Base-by-base conservation (phyloP, 78 protist species). In the Dictyostelium intermedium region DNA sequence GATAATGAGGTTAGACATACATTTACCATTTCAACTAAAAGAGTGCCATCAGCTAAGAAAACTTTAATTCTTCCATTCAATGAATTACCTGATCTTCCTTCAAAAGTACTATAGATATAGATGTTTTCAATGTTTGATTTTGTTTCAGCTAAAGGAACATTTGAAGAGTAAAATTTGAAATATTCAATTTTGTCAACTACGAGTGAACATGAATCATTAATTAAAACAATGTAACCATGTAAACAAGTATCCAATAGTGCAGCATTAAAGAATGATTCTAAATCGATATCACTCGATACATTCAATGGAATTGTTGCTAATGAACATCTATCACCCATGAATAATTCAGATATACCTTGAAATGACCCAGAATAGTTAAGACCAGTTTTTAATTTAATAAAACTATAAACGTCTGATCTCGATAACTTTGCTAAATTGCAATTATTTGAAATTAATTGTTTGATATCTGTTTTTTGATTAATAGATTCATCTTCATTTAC, bases 371-470 rank as follows among this genome's bases (percentile, higher is more conserved):
- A 7, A 73, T 73, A 73, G 8, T 16, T 35, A 3, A 73, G 2
- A 34, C 32, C 80, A 73, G 80, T 25, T 18, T n/a, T 25, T 37
- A 25, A 73, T 13, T 73, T 73, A 30, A 73, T 73, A 73, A 9
- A 2, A n/a, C 32, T 35, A 73, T 73, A 73, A 50, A 84, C 73
- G 37, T 73, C 80, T n/a, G 20, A 7, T 73, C 35, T 73, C 1
- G 10, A 34, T 73, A 73, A 7, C 8, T 80, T 74, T 85, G 91
- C 27, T 70, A 85, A n/a, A 81, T 85, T 85, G 23, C 80, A 73
- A 9, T 53, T 10, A 8, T 2, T 73, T 73, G 39, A 34, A n/a
- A 13, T 73, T 73, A 73, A 16, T 11, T 73, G 43, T 9, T 13
- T 6, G 7, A 73, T n/a, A 35, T 73, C 47, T 8, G 4, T 2